Percentiles rank a stretch among this genome's conserved stretches.
Evolutionary conservation across 2,329 filamentous ascomycete species (phyloP).

Genomic region (Xylariales sp.): DNA sequence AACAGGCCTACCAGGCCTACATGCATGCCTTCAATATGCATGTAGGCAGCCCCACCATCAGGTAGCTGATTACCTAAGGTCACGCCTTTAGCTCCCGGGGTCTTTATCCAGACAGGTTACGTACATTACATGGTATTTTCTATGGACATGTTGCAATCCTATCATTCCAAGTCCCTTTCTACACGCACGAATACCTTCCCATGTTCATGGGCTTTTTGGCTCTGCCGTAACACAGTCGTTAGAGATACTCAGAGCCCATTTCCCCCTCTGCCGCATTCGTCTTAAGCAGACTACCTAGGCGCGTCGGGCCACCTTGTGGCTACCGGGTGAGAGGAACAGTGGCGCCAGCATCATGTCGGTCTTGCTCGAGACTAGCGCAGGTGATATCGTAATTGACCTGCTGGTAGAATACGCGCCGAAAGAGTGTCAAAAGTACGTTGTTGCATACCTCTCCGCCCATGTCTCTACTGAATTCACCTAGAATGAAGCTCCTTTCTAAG

Average conservation of each 20-base stretch:
- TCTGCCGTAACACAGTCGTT: background rate
- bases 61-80: too few relatives aligned
- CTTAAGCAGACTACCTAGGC: too few relatives aligned
- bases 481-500: slow-evolving; percentile 4
- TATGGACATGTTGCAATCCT: too few relatives aligned
- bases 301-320: too few relatives aligned
- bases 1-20: too few relatives aligned
- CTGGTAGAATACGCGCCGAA: slow-evolving; percentile 89
- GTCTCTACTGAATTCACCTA: background rate
- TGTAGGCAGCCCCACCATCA: too few relatives aligned
- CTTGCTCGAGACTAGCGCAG: slow-evolving; percentile 89
- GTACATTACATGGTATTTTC: too few relatives aligned
- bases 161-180: too few relatives aligned
- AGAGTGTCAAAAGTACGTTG: slow-evolving; percentile 90
- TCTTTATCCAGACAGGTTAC: too few relatives aligned
- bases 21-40: too few relatives aligned
- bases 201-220: background rate
- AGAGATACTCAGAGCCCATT: background rate
- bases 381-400: slow-evolving; percentile 95
- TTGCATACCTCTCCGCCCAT: slow-evolving; percentile 8
- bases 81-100: too few relatives aligned
- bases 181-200: too few relatives aligned
- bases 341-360: slow-evolving; percentile 77
- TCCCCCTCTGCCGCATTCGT: background rate
- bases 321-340: background rate